phyloP scores from a whole-genome alignment of 257 asterid genomes.

The Gentiana macrophylla region DNA sequence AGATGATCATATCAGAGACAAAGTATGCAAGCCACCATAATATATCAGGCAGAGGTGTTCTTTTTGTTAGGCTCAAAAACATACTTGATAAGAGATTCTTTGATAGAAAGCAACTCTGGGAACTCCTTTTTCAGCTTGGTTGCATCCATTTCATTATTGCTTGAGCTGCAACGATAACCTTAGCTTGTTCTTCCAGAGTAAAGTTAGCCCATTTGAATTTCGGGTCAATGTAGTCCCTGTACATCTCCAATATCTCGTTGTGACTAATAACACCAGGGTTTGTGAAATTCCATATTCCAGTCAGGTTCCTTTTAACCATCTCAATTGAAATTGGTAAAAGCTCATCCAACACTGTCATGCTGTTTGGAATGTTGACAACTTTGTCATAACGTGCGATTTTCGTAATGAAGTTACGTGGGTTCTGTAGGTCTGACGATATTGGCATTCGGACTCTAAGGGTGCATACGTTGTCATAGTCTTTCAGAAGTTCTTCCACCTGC shows the following conservation, averaged over 20 bases:
- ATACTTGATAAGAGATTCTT: slow-evolving; percentile 18
- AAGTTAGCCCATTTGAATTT: slow-evolving; percentile 16
- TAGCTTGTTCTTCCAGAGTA: slow-evolving; percentile 22
- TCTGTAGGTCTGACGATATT: slow-evolving; percentile 22
- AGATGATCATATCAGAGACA: no score
- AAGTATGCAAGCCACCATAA: no score
- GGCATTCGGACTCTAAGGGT: slow-evolving; percentile 31
- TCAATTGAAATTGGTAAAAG: slow-evolving; percentile 22
- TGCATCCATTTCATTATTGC: slow-evolving; percentile 20
- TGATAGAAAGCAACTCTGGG: slow-evolving; percentile 16
- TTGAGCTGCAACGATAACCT: slow-evolving; percentile 16
- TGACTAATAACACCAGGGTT: slow-evolving; percentile 23
- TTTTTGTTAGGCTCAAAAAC: slow-evolving; percentile 23
- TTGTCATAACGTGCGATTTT: slow-evolving; percentile 21
- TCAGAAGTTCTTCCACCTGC: slow-evolving; percentile 26
- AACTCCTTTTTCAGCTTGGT: slow-evolving; percentile 21
- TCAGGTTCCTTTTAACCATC: slow-evolving; percentile 25
- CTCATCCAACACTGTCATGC: slow-evolving; percentile 24
- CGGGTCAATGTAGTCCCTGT: slow-evolving; percentile 16
- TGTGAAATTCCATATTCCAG: slow-evolving; percentile 25
- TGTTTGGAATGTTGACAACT: slow-evolving; percentile 25
- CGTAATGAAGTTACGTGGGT: slow-evolving; percentile 26
- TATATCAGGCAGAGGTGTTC: slow-evolving; percentile 1
- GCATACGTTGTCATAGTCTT: slow-evolving; percentile 27
- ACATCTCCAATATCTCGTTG: slow-evolving; percentile 26